A percentile compares a stretch with the other conserved stretches of the same genome.
Evolutionary conservation across 805 yeast genomes (phyloP).

Genomic region (Candida khao-thaluensis): DNA sequence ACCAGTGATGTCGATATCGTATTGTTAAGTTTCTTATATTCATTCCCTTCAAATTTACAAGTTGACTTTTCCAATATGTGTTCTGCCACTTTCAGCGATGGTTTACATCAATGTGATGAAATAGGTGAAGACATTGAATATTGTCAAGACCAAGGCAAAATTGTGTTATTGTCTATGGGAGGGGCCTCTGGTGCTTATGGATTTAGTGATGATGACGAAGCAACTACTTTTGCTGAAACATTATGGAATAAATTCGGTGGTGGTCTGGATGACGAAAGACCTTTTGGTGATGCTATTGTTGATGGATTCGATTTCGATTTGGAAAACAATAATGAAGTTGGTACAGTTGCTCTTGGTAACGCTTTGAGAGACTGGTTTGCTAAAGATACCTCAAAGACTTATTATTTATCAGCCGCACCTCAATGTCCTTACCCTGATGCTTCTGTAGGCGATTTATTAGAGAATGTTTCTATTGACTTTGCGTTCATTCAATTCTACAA

Average conservation of each 20-base stretch:
- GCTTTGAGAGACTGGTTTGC: slow-evolving; percentile 23
- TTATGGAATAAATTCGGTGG: slow-evolving; percentile 43
- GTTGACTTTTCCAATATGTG: slow-evolving; percentile 52
- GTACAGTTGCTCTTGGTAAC: slow-evolving; percentile 59
- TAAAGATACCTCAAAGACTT: slow-evolving; percentile 27
- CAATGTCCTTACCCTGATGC: slow-evolving; percentile 41
- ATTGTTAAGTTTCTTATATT: slow-evolving; percentile 65
- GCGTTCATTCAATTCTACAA: slow-evolving; percentile 42
- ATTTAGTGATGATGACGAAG: slow-evolving; percentile 43
- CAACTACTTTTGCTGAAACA: slow-evolving; percentile 50
- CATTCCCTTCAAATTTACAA: slow-evolving; percentile 47
- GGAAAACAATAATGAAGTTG: slow-evolving; percentile 58
- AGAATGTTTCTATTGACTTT: slow-evolving; percentile 27
- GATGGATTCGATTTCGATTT: slow-evolving; percentile 85
- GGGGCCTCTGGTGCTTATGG: slow-evolving; percentile 44
- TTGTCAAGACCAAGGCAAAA: slow-evolving; percentile 79
- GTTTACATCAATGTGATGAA: slow-evolving; percentile 39
- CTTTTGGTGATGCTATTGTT: slow-evolving; percentile 70
- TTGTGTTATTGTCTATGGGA: slow-evolving; percentile 73
- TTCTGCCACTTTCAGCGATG: slow-evolving; percentile 37
- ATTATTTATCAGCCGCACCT: slow-evolving; percentile 37
- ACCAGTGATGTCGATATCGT: slow-evolving; percentile 69
- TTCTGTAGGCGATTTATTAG: slow-evolving; percentile 33
- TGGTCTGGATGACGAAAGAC: slow-evolving; percentile 37
- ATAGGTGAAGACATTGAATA: slow-evolving; percentile 62